Evolutionary conservation across 352 stramenopile genomes (phyloP).

Genomic region (Phytopythium kandeliae): DNA sequence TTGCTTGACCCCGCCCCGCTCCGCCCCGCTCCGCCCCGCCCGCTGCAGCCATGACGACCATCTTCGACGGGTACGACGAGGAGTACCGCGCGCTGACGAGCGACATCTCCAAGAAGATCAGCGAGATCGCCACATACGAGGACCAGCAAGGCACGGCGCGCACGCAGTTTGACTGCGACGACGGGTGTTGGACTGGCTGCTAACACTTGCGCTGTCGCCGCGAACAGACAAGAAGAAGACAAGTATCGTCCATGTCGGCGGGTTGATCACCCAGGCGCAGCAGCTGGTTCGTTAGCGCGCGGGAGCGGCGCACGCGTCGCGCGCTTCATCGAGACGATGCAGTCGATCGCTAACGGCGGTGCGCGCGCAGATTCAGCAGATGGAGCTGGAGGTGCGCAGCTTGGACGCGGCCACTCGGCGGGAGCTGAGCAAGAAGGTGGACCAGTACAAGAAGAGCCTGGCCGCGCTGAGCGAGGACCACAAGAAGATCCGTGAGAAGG

Average conservation of each 20-base stretch:
- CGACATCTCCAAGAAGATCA: conserved; percentile 88
- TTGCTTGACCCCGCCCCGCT: too few species aligned
- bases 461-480: conserved; percentile 75
- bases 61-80: conserved; percentile 88
- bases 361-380: conserved; percentile 70
- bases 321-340: neutral
- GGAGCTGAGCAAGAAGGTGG: conserved; percentile 86
- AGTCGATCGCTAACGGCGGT: neutral
- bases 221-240: conserved; percentile 83
- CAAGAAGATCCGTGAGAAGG: conserved; percentile 78
- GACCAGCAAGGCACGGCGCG: conserved; percentile 53
- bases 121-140: conserved; percentile 82
- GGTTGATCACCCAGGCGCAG: conserved; percentile 74
- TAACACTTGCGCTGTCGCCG: too few species aligned
- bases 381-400: conserved; percentile 85
- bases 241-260: conserved; percentile 74
- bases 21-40: neutral
- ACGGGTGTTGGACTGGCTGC: too few species aligned
- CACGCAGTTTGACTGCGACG: neutral
- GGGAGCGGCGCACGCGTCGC: neutral
- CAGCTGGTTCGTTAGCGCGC: conserved; percentile 47
- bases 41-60: conserved; percentile 68
- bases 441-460: conserved; percentile 88
- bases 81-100: conserved; percentile 79
- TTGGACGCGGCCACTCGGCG: conserved; percentile 69